phyloP scores from a whole-genome alignment of 139 green algal species.

The Volvox africanus region DNA sequence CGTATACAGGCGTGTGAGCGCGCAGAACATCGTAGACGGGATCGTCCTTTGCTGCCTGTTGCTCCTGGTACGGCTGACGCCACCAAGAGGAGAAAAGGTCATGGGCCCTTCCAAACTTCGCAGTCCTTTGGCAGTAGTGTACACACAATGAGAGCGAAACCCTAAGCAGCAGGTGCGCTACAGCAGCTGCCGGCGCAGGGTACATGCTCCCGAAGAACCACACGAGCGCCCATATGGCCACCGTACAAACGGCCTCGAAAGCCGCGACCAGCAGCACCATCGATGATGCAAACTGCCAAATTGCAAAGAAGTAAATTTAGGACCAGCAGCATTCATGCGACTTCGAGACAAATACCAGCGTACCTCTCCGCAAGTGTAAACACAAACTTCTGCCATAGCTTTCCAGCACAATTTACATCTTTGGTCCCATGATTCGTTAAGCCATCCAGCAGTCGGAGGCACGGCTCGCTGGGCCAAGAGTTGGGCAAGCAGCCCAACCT shows the following conservation, averaged over 20 bases:
- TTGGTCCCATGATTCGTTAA: background rate
- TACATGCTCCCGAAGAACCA: no score
- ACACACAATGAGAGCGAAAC: background rate
- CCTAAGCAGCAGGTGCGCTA: background rate
- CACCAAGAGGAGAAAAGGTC: background rate
- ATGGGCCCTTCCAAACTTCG: background rate
- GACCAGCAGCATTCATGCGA: background rate
- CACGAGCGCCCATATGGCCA: background rate
- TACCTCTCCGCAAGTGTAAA: constrained; percentile 27
- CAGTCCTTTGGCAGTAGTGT: background rate
- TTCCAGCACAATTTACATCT: background rate
- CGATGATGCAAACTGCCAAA: background rate
- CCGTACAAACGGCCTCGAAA: background rate
- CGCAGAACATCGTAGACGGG: background rate
- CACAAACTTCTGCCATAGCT: constrained; percentile 11
- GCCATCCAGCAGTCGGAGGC: constrained; percentile 10
- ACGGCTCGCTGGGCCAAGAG: background rate
- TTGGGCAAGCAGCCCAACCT: background rate
- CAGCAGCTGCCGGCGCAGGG: background rate
- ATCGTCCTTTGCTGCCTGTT: background rate
- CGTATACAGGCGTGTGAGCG: background rate
- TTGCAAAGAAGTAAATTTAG: background rate
- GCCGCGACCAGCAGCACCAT: background rate
- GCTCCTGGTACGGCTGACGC: background rate
- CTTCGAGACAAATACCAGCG: background rate